Evolutionary conservation across 2,329 filamentous ascomycete species (phyloP).

Genomic region (Orbilia quercus): DNA sequence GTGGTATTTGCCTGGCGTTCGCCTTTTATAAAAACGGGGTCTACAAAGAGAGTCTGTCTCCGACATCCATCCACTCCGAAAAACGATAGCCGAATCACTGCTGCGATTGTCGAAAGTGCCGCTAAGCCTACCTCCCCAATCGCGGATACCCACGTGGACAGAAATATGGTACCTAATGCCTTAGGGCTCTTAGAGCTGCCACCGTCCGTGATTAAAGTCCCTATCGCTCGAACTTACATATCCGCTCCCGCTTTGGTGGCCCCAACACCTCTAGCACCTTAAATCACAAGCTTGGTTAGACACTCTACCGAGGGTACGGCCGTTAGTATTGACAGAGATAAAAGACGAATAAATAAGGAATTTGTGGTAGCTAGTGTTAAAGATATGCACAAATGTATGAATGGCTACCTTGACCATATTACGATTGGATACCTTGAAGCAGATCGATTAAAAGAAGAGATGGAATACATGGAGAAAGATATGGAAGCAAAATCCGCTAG

Average conservation of each 20-base stretch:
- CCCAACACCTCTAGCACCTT: neutral
- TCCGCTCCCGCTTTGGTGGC: conserved; percentile 1
- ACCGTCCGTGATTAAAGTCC: neutral
- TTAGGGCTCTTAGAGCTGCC: conserved; percentile 18
- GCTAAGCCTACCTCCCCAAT: neutral
- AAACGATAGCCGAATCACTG: neutral
- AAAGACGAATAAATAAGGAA: neutral
- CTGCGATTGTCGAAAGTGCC: neutral
- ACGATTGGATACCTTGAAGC: conserved; percentile 11
- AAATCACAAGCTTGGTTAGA: too few relatives aligned
- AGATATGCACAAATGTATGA: conserved; percentile 7
- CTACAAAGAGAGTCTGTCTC: neutral
- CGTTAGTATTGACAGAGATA: neutral
- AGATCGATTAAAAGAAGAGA: too few relatives aligned
- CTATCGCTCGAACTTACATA: neutral
- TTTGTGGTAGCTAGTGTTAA: neutral
- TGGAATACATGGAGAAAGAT: too few relatives aligned
- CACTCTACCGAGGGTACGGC: too few relatives aligned
- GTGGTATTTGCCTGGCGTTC: neutral
- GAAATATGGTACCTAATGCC: conserved; percentile 13
- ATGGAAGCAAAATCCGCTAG: too few relatives aligned
- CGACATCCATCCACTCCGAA: neutral
- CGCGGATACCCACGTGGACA: neutral
- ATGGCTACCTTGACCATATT: conserved; percentile 3
- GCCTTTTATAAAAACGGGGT: neutral